Conservation (phyloP, 176 grass and related monocot species). For the Typha latifolia region DNA sequence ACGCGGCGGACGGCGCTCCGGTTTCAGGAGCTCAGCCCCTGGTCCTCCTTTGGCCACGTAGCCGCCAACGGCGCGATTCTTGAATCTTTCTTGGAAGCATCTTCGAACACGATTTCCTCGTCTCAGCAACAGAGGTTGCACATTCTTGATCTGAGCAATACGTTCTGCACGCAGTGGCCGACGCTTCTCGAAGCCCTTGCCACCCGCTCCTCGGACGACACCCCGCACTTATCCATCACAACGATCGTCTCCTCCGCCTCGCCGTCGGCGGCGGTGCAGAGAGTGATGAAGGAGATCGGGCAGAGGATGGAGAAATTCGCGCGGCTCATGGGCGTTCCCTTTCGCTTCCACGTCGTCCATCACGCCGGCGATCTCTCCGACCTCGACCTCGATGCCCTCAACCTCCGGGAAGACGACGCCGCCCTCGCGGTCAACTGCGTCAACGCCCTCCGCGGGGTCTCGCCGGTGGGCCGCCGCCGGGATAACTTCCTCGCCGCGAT, state of each 20-base stretch:
- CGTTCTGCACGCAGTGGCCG: constrained; percentile 99
- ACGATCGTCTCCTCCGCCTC: constrained; percentile 59
- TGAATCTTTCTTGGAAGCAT: constrained; percentile 85
- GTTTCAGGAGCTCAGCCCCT: constrained; percentile 97
- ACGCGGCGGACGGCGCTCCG: constrained; percentile 75
- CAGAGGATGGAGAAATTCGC: constrained; percentile 99
- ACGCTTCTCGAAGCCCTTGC: constrained; percentile 92
- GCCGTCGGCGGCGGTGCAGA: constrained; percentile 49
- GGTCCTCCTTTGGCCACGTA: constrained; percentile 96
- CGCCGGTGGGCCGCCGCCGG: constrained; percentile 36
- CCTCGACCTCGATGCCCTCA: constrained; percentile 71
- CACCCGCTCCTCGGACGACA: constrained; percentile 88
- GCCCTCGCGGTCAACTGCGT: constrained; percentile 76
- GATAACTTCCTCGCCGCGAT: constrained; percentile 46
- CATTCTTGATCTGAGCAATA: constrained; percentile 97
- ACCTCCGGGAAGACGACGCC: constrained; percentile 38
- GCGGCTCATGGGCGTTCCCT: constrained; percentile 93
- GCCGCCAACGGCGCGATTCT: constrained; percentile 94
- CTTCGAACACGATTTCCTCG: constrained; percentile 17
- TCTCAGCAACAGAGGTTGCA: constrained; percentile 53
- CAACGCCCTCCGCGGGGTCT: constrained; percentile 60
- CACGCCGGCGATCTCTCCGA: constrained; percentile 68
- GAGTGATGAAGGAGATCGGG: constrained; percentile 92
- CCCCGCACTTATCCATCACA: constrained; percentile 90
- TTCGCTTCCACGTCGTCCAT: constrained; percentile 75